Base-by-base conservation (phyloP, 2,329 filamentous ascomycete genomes). In the Emmonsia crescens region DNA sequence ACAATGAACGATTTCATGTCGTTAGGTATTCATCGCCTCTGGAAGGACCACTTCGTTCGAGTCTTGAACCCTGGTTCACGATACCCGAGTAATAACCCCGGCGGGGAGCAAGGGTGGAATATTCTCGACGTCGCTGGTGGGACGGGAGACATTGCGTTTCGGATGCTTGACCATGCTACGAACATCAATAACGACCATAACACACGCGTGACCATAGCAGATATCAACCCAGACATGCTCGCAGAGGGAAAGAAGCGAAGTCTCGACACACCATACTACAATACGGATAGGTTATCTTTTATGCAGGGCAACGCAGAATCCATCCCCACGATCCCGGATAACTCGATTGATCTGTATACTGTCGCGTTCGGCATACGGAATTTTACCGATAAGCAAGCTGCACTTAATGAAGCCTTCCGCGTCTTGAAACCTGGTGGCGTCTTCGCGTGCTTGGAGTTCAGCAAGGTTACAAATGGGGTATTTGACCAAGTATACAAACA, bases 1-100 rank as follows among this genome's bases (percentile, higher is more conserved):
- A 88, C 87, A 65, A 99, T 99, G 94, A 99, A 99, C 78, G 94
- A 99, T 75, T 83, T 97, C 68, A 99, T 99, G 94, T 97, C 94
- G 8, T 84, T 99, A 56, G 94, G 94, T 61, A 92, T 96, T 77
- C 94, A 99, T 76, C 89, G 94, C 51, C 80, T 99, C 44, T 99
- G 94, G 94, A 99, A 89, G 79, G 93, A 97, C 77, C 87, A 96
- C 77, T 99, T 97, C 75, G 93, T 99, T 54, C 87, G 89, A 67
- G 88, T 87, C 40, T 84, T 99, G 38, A 94, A 96, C 74, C 93
- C 94, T 0, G 92, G 92, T 66, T 83, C 78, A 1, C 67, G 80
- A 69, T 60, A 79, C 74, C 67, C 73, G 12, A 71, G 68, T 42
- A 66, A 70, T 6, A 64, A 63, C 57, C 68, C 71, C 60, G 56